Evolutionary conservation across 2,329 filamentous ascomycete genomes (phyloP).

Genomic region (Chaetomiaceae sp.): DNA sequence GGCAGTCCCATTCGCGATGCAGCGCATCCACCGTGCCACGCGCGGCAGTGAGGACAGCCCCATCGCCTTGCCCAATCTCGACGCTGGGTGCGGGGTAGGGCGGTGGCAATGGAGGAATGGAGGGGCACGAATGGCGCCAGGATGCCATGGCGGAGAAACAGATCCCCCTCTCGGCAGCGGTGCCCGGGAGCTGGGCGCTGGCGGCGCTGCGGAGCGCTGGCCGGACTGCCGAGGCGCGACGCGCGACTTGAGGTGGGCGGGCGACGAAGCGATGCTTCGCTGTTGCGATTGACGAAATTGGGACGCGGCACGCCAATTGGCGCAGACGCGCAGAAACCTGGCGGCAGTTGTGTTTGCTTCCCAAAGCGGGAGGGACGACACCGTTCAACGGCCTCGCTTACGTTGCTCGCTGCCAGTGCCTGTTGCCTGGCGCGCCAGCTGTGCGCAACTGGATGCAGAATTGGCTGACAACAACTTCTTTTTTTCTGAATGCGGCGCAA

Average conservation of each 20-base stretch:
- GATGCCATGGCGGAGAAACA: conserved; percentile 13
- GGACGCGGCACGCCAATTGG: conserved; percentile 2
- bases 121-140: no score
- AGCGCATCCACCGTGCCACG: conserved; percentile 7
- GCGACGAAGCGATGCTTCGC: no score
- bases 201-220: neutral
- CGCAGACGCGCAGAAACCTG: no score
- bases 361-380: no score
- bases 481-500: no score
- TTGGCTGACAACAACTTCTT: neutral
- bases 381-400: no score
- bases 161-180: conserved; percentile 12
- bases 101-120: neutral
- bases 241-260: no score
- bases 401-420: neutral
- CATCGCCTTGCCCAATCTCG: neutral
- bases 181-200: neutral
- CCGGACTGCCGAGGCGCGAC: conserved; percentile 10
- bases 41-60: conserved; percentile 7
- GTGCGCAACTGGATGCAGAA: neutral
- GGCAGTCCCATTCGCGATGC: neutral
- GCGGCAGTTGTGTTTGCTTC: no score
- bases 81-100: conserved; percentile 7
- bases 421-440: neutral
- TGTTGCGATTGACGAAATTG: no score